Percentiles rank a stretch among this genome's conserved stretches.
Conservation (phyloP, 495 filamentous ascomycete genomes). For the Aspergillus hancockii region DNA sequence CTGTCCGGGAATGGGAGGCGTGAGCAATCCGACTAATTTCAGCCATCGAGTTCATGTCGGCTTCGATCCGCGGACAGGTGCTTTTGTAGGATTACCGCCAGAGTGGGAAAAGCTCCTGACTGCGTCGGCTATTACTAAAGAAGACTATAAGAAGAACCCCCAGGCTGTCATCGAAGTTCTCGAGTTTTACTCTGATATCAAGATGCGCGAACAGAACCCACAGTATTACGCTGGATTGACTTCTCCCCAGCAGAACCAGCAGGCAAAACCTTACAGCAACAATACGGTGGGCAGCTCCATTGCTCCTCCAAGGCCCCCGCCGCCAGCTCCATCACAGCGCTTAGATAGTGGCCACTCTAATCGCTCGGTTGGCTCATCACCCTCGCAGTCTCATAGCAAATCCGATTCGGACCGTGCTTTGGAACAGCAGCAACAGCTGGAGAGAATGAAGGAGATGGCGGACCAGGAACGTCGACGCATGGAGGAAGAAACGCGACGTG, state of each 20-base stretch:
- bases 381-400: slow-evolving; percentile 34
- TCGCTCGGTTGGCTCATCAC: slow-evolving; percentile 40
- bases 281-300: slow-evolving; percentile 63
- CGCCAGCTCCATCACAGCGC: slow-evolving; percentile 53
- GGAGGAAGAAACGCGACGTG: slow-evolving; percentile 54
- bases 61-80: slow-evolving; percentile 90
- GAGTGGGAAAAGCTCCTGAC: slow-evolving; percentile 97
- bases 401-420: slow-evolving; percentile 37
- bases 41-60: slow-evolving; percentile 95
- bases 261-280: slow-evolving; percentile 38
- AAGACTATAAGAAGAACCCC: slow-evolving; percentile 97
- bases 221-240: slow-evolving; percentile 71
- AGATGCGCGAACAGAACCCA: slow-evolving; percentile 80
- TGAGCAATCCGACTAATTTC: slow-evolving; percentile 97
- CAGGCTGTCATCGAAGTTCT: slow-evolving; percentile 96
- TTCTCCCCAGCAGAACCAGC: slow-evolving; percentile 54
- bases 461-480: slow-evolving; percentile 51
- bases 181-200: slow-evolving; percentile 96
- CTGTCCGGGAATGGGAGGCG: slow-evolving; percentile 95
- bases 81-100: slow-evolving; percentile 87
- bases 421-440: slow-evolving; percentile 44
- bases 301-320: slow-evolving; percentile 74
- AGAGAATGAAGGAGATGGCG: slow-evolving; percentile 52
- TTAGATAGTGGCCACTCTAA: slow-evolving; percentile 40
- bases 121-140: slow-evolving; percentile 93